Base-by-base conservation (phyloP, 192 early-diverging fungal genomes). In the Backusella parvicylindrica region DNA sequence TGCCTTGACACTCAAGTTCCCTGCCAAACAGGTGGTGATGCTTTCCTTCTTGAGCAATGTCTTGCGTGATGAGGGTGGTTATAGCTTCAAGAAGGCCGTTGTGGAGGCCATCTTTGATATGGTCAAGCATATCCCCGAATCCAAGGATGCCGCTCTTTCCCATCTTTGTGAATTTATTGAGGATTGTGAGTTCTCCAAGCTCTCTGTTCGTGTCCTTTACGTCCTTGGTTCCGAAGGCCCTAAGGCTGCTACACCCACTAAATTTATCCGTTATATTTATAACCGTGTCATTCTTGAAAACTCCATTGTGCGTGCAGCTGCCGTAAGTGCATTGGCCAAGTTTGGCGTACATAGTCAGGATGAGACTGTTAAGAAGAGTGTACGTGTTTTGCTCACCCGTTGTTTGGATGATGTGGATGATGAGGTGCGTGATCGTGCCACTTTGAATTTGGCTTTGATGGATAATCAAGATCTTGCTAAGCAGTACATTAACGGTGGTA, bases 111-210 rank as follows among this genome's bases (percentile, higher is more conserved):
- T 99, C 60, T 92, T 98, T 80, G 97, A 98, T 64, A 91, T 99
- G 80, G 92, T 98, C 77, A 91, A 95, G 78, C 91, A 94, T 72
- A 95, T 97, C 74, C 94, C 95, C 13, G 95, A 98, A 79, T 94
- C 93, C 80, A 96, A 95, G 83, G 98, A 99, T 77, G 87, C 91
- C 60, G 98, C 96, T 38, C 88, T 99, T 50, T 92, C 93, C 9
- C 95, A 98, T 70, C 86, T 99, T 56, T 99, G 98, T 81, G 98
- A 99, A 85, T 98, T 99, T 73, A 99, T 99, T 77, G 98, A 99
- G 80, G 98, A 99, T 79, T 99, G 98, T 84, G 98, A 99, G 82
- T 99, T 96, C 81, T 92, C 95, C 31, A 98, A 99, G 86, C 89
- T 99, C 9, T 96, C 97, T 18, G 97, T 99, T 68, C 92, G 96